Evolutionary conservation across 139 green algal genomes (phyloP), one percentile per base, ranked within the genome.

Genomic region (Pseudopediastrum boryanum): DNA sequence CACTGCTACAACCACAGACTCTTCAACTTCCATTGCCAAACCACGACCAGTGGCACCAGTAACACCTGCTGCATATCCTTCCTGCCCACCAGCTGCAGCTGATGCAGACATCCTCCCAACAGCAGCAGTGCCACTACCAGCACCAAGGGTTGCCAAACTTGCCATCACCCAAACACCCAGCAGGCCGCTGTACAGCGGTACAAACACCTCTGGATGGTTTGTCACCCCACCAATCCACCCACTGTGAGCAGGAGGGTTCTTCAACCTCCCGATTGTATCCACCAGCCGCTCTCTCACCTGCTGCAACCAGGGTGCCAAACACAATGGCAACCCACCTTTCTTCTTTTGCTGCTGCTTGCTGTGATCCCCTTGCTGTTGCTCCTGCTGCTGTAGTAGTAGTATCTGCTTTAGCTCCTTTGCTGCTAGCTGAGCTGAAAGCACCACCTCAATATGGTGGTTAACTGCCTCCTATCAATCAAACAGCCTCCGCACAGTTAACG

Each of bases 391-490:
- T n/a, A n/a, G n/a, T n/a, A n/a, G n/a, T 33, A 73, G 54, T 0
- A 44, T 4, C 3, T 19, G 56, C 29, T 74, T 48, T 33, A 88
- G 41, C n/a, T 59, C 51, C 19, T 23, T 16, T 25, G 87, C 81
- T 23, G 86, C 83, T 25, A 96, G 75, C 86, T 96, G 92, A 0
- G 87, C 87, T 13, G 89, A 27, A 42, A 95, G 81, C 66, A 96
- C 56, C 29, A 85, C 81, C 82, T 97, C 94, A 71, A 93, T 84
- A 62, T 97, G 93, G 12, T 93, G 89, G 81, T 97, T 97, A 74
- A 96, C 94, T 3, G 78, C 42, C 83, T 97, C 94, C 13, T 86
- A 87, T 54, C n/a, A n/a, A n/a, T 97, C 94, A 80, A 98, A 97
- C 35, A 97, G 79, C 21, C 89, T 77, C 5, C 84, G 62, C 46